Conservation (phyloP, 2,329 filamentous ascomycete species). For the Pestalotiopsis sp. region DNA sequence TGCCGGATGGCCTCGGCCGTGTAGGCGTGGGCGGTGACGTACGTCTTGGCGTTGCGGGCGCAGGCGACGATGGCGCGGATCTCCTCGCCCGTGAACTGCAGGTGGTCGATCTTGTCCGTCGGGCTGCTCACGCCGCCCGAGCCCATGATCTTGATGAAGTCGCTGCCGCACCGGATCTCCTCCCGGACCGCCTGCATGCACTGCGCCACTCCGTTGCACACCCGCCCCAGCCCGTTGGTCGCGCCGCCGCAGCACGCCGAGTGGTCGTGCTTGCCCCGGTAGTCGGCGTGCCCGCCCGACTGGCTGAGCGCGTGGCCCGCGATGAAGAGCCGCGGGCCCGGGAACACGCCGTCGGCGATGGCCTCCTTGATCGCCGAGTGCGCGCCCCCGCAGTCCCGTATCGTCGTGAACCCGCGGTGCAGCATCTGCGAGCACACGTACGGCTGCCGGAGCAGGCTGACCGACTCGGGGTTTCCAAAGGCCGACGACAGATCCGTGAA, state of each 20-base stretch:
- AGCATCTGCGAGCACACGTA: slow-evolving; percentile 50
- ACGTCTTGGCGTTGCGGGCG: slow-evolving; percentile 48
- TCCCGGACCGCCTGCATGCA: slow-evolving; percentile 53
- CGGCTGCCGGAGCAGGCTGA: slow-evolving; percentile 41
- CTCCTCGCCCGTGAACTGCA: slow-evolving; percentile 56
- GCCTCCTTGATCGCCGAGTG: slow-evolving; percentile 50
- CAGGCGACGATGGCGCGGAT: slow-evolving; percentile 52
- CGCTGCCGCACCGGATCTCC: slow-evolving; percentile 50
- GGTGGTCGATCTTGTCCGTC: slow-evolving; percentile 50
- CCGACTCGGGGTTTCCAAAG: slow-evolving; percentile 26
- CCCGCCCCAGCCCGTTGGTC: slow-evolving; percentile 39
- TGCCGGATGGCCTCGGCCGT: slow-evolving; percentile 52
- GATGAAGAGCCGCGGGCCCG: slow-evolving; percentile 54
- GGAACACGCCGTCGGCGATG: slow-evolving; percentile 48
- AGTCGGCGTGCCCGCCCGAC: slow-evolving; percentile 55
- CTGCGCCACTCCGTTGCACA: slow-evolving; percentile 52
- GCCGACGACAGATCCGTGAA: slow-evolving; percentile 21
- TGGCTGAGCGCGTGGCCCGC: slow-evolving; percentile 52
- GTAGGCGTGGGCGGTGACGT: slow-evolving; percentile 58
- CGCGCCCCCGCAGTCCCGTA: slow-evolving; percentile 57
- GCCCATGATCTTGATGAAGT: slow-evolving; percentile 62
- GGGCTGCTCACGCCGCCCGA: slow-evolving; percentile 54
- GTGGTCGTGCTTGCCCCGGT: slow-evolving; percentile 41
- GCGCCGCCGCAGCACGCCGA: slow-evolving; percentile 48
- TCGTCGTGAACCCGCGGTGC: slow-evolving; percentile 53